phyloP scores from a whole-genome alignment of 257 asterid genomes.

The Striga asiatica region DNA sequence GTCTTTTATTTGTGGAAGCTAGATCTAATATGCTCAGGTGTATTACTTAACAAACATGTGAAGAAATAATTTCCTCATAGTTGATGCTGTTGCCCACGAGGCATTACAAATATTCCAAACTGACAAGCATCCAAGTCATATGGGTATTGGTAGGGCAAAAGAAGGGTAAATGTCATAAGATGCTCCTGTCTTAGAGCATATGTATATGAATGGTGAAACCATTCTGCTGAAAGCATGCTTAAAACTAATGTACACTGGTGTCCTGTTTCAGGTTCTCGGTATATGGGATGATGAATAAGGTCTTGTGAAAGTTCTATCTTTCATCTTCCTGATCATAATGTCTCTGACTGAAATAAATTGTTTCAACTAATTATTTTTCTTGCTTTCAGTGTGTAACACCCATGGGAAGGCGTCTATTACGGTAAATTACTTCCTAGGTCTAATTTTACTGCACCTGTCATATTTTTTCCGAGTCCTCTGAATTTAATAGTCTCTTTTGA shows the following conservation, averaged over 20 bases:
- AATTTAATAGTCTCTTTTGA: constrained; percentile 22
- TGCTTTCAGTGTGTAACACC: constrained; percentile 90
- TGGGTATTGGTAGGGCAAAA: constrained; percentile 99
- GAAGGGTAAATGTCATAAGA: constrained; percentile 63
- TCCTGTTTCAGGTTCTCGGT: constrained; percentile 70
- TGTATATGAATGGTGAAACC: not conserved
- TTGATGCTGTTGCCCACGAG: constrained; percentile 87
- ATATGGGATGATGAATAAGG: constrained; percentile 99
- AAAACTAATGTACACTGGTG: constrained; percentile 20
- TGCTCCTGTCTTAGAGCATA: constrained; percentile 15
- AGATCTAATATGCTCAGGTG: constrained; percentile 17
- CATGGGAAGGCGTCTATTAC: constrained; percentile 84
- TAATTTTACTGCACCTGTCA: constrained; percentile 8
- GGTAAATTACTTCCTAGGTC: constrained; percentile 33
- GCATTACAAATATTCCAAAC: constrained; percentile 93
- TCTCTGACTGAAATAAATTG: constrained; percentile 7
- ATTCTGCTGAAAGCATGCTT: constrained; percentile 12
- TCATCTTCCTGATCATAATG: constrained; percentile 16
- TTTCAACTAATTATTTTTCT: constrained; percentile 21
- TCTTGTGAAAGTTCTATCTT: constrained; percentile 18
- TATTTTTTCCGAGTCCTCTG: constrained; percentile 20
- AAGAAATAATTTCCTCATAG: constrained; percentile 82
- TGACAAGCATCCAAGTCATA: constrained; percentile 97
- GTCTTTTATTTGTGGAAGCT: constrained; percentile 3
- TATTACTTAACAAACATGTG: constrained; percentile 39